phyloP scores from a whole-genome alignment of 169 alveolate genomes.

The Plasmodium knowlesi region DNA sequence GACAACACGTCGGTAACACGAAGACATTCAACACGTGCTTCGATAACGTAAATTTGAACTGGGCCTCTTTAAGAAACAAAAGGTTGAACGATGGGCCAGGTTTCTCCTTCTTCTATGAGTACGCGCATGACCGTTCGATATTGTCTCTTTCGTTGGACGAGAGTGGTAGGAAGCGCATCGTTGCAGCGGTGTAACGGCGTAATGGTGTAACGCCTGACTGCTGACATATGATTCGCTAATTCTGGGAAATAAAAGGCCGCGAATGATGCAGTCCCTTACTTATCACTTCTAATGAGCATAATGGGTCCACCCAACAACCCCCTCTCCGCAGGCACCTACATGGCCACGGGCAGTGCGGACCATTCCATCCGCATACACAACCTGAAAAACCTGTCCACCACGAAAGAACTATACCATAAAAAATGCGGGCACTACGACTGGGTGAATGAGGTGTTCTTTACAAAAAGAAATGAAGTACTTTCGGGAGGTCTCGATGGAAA shows the following conservation, averaged over 20 bases:
- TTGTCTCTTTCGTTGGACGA: slow-evolving; percentile 68
- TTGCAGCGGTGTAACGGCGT: neutral
- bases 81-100: slow-evolving; percentile 65
- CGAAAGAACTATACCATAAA: slow-evolving; percentile 70
- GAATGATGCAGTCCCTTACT: neutral
- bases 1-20: slow-evolving; percentile 2
- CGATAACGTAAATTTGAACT: slow-evolving; percentile 45
- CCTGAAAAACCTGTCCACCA: slow-evolving; percentile 41
- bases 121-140: slow-evolving; percentile 70
- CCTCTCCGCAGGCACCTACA: slow-evolving; percentile 47
- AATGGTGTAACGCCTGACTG: neutral
- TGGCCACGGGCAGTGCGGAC: slow-evolving; percentile 75
- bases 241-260: neutral
- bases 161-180: slow-evolving; percentile 28
- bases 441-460: slow-evolving; percentile 74
- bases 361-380: slow-evolving; percentile 71
- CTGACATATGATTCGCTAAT: neutral
- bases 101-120: slow-evolving; percentile 61
- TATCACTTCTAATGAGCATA: neutral
- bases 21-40: slow-evolving; percentile 72
- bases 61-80: slow-evolving; percentile 43
- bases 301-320: neutral
- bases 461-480: slow-evolving; percentile 74
- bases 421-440: slow-evolving; percentile 74
- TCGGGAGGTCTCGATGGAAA: slow-evolving; percentile 76